Conservation (phyloP, 140 eudicot species). For the Stevia rebaudiana region DNA sequence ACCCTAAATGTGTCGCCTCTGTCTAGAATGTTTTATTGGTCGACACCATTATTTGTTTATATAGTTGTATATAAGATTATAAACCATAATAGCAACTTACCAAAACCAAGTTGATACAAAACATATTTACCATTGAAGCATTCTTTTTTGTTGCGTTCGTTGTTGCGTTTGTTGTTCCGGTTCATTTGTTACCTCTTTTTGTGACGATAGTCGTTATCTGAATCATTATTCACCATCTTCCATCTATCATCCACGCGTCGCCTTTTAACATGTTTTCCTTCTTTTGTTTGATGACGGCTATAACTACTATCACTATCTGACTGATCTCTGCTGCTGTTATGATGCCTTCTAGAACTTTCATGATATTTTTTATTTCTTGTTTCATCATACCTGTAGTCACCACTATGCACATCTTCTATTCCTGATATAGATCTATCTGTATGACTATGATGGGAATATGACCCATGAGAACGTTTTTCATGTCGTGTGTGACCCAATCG, state of each 20-base stretch:
- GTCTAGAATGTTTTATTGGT: conserved; percentile 21
- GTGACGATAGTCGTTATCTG: conserved; percentile 38
- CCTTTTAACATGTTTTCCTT: conserved; percentile 33
- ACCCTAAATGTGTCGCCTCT: conserved; percentile 22
- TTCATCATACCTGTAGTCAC: conserved; percentile 37
- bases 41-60: conserved; percentile 23
- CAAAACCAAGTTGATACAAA: conserved; percentile 41
- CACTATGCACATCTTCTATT: conserved; percentile 34
- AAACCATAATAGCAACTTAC: conserved; percentile 24
- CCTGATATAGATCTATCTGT: conserved; percentile 58
- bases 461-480: conserved; percentile 39
- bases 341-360: conserved; percentile 39
- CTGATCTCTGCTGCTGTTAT: conserved; percentile 36
- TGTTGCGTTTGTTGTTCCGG: conserved; percentile 32
- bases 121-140: conserved; percentile 56
- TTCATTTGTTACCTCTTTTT: conserved; percentile 47
- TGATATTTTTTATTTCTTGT: conserved; percentile 35
- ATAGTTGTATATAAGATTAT: conserved; percentile 14
- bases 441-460: conserved; percentile 32
- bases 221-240: conserved; percentile 24
- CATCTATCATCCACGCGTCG: conserved; percentile 22
- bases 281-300: conserved; percentile 31
- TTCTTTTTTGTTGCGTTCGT: conserved; percentile 26
- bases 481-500: conserved; percentile 30
- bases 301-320: conserved; percentile 41